Percentiles rank a stretch among this genome's conserved stretches.
These are phyloP conservation scores for Vanderwaltozyma verrucispora DNA, from an alignment of 805 yeast genomes.

Conservation along the genomic window DNA sequence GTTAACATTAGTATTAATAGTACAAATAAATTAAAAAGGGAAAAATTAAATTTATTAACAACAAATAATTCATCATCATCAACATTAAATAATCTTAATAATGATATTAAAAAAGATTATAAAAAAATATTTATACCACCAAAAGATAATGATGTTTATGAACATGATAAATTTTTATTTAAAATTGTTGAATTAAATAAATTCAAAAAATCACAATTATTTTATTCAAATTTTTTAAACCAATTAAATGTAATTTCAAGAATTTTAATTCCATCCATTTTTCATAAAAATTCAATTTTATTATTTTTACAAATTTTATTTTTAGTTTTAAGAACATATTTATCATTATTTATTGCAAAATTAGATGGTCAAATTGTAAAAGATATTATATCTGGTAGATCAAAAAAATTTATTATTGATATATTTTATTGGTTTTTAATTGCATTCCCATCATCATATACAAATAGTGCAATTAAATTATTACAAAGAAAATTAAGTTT, in stretches of 20 bases:
- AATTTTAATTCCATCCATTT: slow-evolving; percentile 67
- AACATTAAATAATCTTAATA: neutral
- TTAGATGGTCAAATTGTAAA: slow-evolving; percentile 88
- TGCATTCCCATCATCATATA: slow-evolving; percentile 88
- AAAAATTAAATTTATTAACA: neutral
- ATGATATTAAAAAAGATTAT: slow-evolving; percentile 4
- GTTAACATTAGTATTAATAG: neutral
- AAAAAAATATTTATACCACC: slow-evolving; percentile 24
- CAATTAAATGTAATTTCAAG: slow-evolving; percentile 71
- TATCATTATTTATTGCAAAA: slow-evolving; percentile 74
- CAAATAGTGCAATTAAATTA: slow-evolving; percentile 81
- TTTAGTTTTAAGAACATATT: slow-evolving; percentile 74
- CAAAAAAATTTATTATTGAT: slow-evolving; percentile 64
- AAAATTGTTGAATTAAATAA: slow-evolving; percentile 20
- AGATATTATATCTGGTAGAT: slow-evolving; percentile 75
- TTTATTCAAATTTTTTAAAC: slow-evolving; percentile 55
- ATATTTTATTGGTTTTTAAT: slow-evolving; percentile 78
- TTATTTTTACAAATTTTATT: slow-evolving; percentile 64
- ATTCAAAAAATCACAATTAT: slow-evolving; percentile 16
- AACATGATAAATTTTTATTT: slow-evolving; percentile 26
- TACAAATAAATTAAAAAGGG: neutral
- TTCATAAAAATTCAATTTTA: slow-evolving; percentile 55
- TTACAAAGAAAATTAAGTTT: slow-evolving; percentile 66
- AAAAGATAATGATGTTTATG: slow-evolving; percentile 23
- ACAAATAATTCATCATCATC: no score